Evolutionary conservation across 306 rosid species (phyloP), one percentile per base, ranked within the genome.

Genomic region (Myrica gale): DNA sequence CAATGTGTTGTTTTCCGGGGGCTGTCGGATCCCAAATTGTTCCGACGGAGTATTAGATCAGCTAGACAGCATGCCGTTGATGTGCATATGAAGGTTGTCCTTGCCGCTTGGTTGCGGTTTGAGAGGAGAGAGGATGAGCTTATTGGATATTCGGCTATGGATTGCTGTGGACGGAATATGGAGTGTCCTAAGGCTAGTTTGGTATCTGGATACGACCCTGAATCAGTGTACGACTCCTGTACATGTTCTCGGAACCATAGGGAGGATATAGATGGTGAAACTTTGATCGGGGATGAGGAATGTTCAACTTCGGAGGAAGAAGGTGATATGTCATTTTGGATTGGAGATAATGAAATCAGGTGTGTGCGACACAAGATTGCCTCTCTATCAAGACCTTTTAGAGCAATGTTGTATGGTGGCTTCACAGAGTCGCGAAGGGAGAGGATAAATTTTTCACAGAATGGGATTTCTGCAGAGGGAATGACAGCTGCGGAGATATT

Each of bases 61-160:
- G 95, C 96, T 1, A 81, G 98, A 23, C 90, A 91, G 50, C 94
- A 93, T n/a, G 95, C 98, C 0, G 85, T 86, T 21, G 89, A 89
- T 39, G 91, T 90, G 6, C 98, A 90, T 43, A 15, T 76, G 7
- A 93, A 93, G 85, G 80, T 90, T 10, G 98, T 93, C 67, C 78
- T 93, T 2, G 83, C 90, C 0, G 83, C 97, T 1, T 90, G 97
- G 98, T 70, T 93, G 26, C 67, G 98, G 74, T 86, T 78, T 42
- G 98, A 90, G 79, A 78, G 96, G 75, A 88, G 97, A 32, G 98
- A 93, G 79, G 95, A 93, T 5, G 97, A 93, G 83, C 87, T 93
- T 15, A 58, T 84, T 16, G 97, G 95, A 5, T 69, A 73, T 0
- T 87, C 83, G 0, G 65, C 98, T 0, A 86, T 88, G 95, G 84